Percentiles rank a stretch among this genome's conserved stretches.
These are phyloP conservation scores for Monosporascus sp. DNA, from an alignment of 2,329 filamentous ascomycete genomes.

Conservation along the genomic window DNA sequence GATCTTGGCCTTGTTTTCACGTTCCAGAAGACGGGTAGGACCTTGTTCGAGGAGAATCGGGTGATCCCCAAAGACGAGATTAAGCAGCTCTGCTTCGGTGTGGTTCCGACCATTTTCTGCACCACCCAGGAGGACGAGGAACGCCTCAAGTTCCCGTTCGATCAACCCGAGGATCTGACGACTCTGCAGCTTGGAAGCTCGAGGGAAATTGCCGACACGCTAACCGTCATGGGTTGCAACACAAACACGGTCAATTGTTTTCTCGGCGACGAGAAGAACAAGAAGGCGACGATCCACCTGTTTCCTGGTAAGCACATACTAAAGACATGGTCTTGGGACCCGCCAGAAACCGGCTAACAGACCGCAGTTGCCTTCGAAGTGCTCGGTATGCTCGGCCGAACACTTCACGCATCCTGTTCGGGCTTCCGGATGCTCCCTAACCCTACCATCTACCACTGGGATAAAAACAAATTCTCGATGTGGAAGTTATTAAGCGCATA, in stretches of 20 bases:
- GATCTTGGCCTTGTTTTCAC: slow-evolving; percentile 52
- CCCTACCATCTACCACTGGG: slow-evolving; percentile 50
- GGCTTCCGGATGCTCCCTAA: slow-evolving; percentile 52
- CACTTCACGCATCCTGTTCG: slow-evolving; percentile 43
- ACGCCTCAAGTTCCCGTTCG: slow-evolving; percentile 32
- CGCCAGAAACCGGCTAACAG: background rate
- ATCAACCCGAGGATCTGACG: slow-evolving; percentile 36
- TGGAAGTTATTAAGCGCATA: slow-evolving; percentile 37
- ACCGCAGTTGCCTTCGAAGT: slow-evolving; percentile 51
- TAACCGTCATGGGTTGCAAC: slow-evolving; percentile 50
- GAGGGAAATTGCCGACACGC: slow-evolving; percentile 47
- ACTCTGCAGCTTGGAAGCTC: slow-evolving; percentile 43
- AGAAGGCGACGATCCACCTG: slow-evolving; percentile 39
- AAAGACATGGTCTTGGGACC: background rate
- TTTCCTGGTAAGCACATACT: slow-evolving; percentile 39
- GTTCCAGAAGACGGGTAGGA: slow-evolving; percentile 46
- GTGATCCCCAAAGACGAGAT: slow-evolving; percentile 48
- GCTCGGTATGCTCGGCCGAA: slow-evolving; percentile 50
- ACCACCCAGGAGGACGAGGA: slow-evolving; percentile 31
- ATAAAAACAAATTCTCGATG: slow-evolving; percentile 43
- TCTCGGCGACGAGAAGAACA: slow-evolving; percentile 30
- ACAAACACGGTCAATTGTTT: slow-evolving; percentile 45
- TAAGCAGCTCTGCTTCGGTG: slow-evolving; percentile 52
- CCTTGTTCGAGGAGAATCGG: slow-evolving; percentile 42
- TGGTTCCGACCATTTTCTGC: slow-evolving; percentile 49